Evolutionary conservation across 2,329 filamentous ascomycete species (phyloP), one percentile per base, ranked within the genome.

Genomic region (Sordariomycetes sp.): DNA sequence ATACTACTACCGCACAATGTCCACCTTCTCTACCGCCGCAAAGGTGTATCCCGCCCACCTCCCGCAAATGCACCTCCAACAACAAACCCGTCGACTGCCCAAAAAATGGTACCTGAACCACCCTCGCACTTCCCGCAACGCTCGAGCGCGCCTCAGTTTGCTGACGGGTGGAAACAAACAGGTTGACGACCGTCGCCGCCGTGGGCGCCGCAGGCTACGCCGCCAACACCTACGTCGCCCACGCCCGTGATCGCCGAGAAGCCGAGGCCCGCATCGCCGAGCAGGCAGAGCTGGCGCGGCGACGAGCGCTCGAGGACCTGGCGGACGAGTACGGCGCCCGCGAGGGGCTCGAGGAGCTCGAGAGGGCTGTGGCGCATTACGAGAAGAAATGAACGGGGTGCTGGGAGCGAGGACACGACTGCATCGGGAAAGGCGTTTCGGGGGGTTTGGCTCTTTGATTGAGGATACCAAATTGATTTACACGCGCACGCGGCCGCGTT

Each of bases 271-370:
- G 53, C 35, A 45, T 47, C 35, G 48, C 42, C 14, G 57, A 63
- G 37, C 50, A 51, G 35, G 44, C 57, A 28, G 54, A 55, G 24
- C 46, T 45, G n/a, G 54, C 57, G 33, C 51, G 49, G 33, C 54
- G 53, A 39, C 50, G 51, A 25, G 52, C 51, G 31, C 58, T 66
- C 38, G 55, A 60, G 15, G 53, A 64, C 36, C 50, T 72, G 40
- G 54, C 68, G 50, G 60, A 70, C 23, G 60, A 67, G 37, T 72
- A 71, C 38, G 66, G 68, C 30, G 65, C 67, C 39, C 58, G 66
- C 11, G 61, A 61, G 19, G 70, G 60, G 40, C 53, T 72, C 4
- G 59, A 63, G 18, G 62, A 62, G 41, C 52, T 72, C 21, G 64
- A 72, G 46, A 61, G 57, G 30, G 68, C 68, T 3, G 55, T 71